A percentile compares a stretch with the other conserved stretches of the same genome.
These are phyloP conservation scores for Oryza nivara DNA, from an alignment of 176 grass and related monocot species.

Conservation along the genomic window DNA sequence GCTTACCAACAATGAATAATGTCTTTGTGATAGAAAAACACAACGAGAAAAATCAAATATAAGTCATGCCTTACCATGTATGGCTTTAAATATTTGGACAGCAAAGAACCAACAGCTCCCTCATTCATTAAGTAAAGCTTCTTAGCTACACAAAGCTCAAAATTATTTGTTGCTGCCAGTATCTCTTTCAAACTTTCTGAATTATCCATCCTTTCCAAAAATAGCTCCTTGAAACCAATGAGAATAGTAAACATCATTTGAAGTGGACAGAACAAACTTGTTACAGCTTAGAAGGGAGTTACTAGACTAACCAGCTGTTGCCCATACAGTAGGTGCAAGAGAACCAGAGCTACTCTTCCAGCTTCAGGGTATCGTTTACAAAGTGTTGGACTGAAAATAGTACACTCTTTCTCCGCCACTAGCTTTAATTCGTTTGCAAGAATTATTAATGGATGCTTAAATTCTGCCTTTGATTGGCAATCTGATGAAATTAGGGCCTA, in stretches of 20 bases:
- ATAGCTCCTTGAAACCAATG: slow-evolving; percentile 61
- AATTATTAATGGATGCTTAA: slow-evolving; percentile 63
- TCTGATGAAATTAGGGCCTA: slow-evolving; percentile 58
- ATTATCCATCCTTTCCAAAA: slow-evolving; percentile 54
- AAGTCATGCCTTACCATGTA: slow-evolving; percentile 66
- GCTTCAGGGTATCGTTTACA: slow-evolving; percentile 68
- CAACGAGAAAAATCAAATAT: neutral
- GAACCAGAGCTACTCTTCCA: slow-evolving; percentile 59
- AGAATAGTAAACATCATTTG: slow-evolving; percentile 45
- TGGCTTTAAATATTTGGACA: slow-evolving; percentile 59
- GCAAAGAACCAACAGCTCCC: slow-evolving; percentile 43
- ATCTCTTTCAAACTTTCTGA: slow-evolving; percentile 60
- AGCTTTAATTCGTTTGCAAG: slow-evolving; percentile 71
- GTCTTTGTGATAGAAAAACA: slow-evolving; percentile 7
- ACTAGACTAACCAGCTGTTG: slow-evolving; percentile 69
- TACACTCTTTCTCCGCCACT: slow-evolving; percentile 71
- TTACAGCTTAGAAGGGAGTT: slow-evolving; percentile 17
- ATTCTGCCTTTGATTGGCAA: slow-evolving; percentile 48
- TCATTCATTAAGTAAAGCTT: slow-evolving; percentile 59
- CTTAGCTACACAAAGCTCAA: slow-evolving; percentile 75
- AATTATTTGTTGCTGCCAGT: slow-evolving; percentile 61
- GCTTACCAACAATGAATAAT: neutral
- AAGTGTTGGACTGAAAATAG: slow-evolving; percentile 66
- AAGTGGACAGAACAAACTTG: slow-evolving; percentile 32
- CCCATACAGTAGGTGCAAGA: slow-evolving; percentile 76